Evolutionary conservation across 176 grass and related monocot species (phyloP), one percentile per base, ranked within the genome.

Genomic region (Carex myosuroides): DNA sequence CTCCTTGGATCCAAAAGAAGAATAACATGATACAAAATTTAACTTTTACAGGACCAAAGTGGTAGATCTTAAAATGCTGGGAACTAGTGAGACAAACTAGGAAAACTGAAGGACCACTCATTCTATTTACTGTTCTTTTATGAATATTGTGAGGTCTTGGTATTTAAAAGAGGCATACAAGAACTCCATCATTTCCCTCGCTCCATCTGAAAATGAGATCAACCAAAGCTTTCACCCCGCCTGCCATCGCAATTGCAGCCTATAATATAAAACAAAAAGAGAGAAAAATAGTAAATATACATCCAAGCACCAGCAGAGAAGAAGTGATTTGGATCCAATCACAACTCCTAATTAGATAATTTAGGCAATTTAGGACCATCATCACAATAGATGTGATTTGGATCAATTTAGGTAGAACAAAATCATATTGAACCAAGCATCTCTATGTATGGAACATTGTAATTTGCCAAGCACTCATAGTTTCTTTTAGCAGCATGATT

Each of bases 161-260:
- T 54, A 73, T 7, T 54, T 53, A 29, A 76, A 85, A 78, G 87
- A 64, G 65, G 18, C 82, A 48, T 92, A 99, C 97, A 62, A 99
- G 97, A 89, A 99, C 93, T 84, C 97, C 97, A 87, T 99, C 97
- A 72, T 79, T 91, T 82, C 96, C 93, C 86, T 91, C 90, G 79
- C 69, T 83, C 93, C 97, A 99, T 85, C 89, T 88, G 60, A 94
- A 95, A 88, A 95, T 99, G 85, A 99, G 89, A 89, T 99, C 89
- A 8, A 99, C 93, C 81, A 99, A 86, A 58, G 97, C 97, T 82
- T 96, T 93, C 63, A 95, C 89, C 46, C 91, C 97, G 58, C 97
- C 97, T 81, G 93, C 91, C 70, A 79, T 75, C 46, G 97, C 91
- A 94, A 95, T 99, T 58, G 97, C 89, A 44, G 84, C 60, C 97